These are phyloP conservation scores for Boletus rubescentipes DNA, from an alignment of 768 basidiomycete genomes.

Conservation along the genomic window DNA sequence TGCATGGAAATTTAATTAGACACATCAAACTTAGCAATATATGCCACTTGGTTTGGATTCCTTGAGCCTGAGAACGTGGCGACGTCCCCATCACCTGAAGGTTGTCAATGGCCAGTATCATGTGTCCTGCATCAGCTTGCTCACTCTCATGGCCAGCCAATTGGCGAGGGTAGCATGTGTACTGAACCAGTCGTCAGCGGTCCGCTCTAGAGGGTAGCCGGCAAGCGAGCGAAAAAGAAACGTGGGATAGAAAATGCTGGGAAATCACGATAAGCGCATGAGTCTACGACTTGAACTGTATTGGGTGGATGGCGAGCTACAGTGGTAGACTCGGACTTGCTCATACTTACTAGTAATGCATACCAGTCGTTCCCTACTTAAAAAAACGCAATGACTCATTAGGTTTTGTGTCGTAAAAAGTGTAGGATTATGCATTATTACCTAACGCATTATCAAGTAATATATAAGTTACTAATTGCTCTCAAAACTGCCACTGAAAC, in stretches of 20 bases:
- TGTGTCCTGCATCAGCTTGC: not conserved
- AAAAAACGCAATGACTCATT: too few relatives aligned
- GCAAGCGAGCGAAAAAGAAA: not conserved
- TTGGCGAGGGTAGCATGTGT: not conserved
- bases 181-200: not conserved
- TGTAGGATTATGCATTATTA: too few relatives aligned
- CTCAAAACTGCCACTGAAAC: too few relatives aligned
- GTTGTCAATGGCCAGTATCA: not conserved
- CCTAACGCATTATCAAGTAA: too few relatives aligned
- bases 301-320: not conserved
- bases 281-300: too few relatives aligned
- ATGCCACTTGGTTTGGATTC: not conserved
- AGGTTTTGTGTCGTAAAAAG: too few relatives aligned
- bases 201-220: not conserved
- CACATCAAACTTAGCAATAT: not conserved
- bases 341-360: too few relatives aligned
- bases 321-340: too few relatives aligned
- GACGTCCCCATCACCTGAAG: not conserved
- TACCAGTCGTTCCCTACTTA: too few relatives aligned
- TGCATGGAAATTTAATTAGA: not conserved
- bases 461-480: too few relatives aligned
- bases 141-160: not conserved
- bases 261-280: too few relatives aligned
- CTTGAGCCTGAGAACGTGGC: not conserved
- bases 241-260: conserved; percentile 3